Percentiles rank a stretch among this genome's conserved stretches.
Evolutionary conservation across 331 rosid species (phyloP).

Genomic region (Erythrophleum ivorense): DNA sequence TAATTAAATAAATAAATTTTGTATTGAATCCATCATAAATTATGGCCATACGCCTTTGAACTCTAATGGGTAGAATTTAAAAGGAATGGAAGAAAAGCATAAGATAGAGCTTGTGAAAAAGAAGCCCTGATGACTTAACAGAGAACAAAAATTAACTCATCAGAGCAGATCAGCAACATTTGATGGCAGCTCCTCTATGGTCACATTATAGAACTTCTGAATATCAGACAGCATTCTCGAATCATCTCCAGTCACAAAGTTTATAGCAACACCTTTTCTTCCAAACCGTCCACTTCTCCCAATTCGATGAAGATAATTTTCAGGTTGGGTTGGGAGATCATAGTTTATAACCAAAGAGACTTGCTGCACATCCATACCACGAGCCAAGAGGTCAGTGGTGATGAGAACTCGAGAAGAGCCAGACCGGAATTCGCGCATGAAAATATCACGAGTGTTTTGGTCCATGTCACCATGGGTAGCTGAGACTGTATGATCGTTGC

Average conservation of each 20-base stretch:
- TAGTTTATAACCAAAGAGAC: constrained; percentile 90
- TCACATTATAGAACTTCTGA: constrained; percentile 91
- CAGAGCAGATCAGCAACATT: constrained; percentile 89
- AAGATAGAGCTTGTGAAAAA: constrained; percentile 39
- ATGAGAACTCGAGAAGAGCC: constrained; percentile 96
- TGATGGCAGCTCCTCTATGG: constrained; percentile 86
- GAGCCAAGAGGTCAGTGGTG: constrained; percentile 94
- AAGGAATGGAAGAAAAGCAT: neutral
- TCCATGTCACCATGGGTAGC: constrained; percentile 99
- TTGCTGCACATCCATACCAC: constrained; percentile 97
- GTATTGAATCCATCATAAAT: constrained; percentile 30
- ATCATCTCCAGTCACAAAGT: constrained; percentile 82
- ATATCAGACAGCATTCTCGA: constrained; percentile 85
- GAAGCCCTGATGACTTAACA: constrained; percentile 52
- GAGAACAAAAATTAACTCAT: constrained; percentile 53
- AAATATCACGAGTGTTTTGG: constrained; percentile 90
- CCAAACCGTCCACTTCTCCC: constrained; percentile 97
- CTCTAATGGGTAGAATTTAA: constrained; percentile 31
- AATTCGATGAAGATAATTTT: constrained; percentile 92
- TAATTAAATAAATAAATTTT: constrained; percentile 33
- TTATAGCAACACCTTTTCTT: constrained; percentile 94
- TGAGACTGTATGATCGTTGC: constrained; percentile 90
- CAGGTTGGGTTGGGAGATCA: constrained; percentile 94
- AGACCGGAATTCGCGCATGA: constrained; percentile 96
- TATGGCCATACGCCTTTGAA: constrained; percentile 36